These are phyloP conservation scores for Datisca glomerata DNA, from an alignment of 306 rosid genomes.

Conservation along the genomic window DNA sequence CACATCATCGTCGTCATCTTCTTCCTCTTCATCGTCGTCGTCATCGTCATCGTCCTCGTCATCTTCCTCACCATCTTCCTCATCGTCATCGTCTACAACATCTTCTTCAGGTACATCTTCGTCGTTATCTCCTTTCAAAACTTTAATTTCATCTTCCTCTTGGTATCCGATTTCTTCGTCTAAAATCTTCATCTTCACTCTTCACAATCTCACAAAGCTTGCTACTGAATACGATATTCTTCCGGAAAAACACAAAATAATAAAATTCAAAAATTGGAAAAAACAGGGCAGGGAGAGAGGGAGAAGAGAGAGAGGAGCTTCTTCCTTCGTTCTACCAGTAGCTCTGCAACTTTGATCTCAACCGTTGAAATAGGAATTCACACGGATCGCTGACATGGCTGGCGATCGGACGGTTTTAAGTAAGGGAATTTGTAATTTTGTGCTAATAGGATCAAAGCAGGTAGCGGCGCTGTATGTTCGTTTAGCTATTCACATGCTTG, in stretches of 20 bases:
- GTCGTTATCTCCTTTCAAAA: conserved; percentile 11
- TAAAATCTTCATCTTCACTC: conserved; percentile 43
- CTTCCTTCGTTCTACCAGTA: conserved; percentile 64
- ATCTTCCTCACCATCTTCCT: conserved; percentile 27
- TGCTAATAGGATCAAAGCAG: conserved; percentile 13
- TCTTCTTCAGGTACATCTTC: conserved; percentile 14
- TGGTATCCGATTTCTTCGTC: conserved; percentile 34
- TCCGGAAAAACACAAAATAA: conserved; percentile 1
- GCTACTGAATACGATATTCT: conserved; percentile 8
- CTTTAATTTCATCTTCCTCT: conserved; percentile 36
- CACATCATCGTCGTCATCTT: conserved; percentile 29
- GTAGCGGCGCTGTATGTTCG: conserved; percentile 50
- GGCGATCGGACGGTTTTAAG: conserved; percentile 36
- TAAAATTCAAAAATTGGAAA: conserved; percentile 15
- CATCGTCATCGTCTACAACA: conserved; percentile 18
- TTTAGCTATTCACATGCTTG: conserved; percentile 22
- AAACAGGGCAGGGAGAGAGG: conserved; percentile 16
- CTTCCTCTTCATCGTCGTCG: conserved; percentile 15
- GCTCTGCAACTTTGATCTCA: conserved; percentile 51
- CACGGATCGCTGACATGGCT: conserved; percentile 56
- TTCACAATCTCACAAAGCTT: conserved; percentile 5
- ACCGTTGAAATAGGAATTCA: conserved; percentile 34
- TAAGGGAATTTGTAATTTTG: conserved; percentile 18
- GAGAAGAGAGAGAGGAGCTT: conserved; percentile 24
- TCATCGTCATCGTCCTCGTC: conserved; percentile 22